phyloP scores from a whole-genome alignment of 331 rosid species.

The Rosa hybrid region DNA sequence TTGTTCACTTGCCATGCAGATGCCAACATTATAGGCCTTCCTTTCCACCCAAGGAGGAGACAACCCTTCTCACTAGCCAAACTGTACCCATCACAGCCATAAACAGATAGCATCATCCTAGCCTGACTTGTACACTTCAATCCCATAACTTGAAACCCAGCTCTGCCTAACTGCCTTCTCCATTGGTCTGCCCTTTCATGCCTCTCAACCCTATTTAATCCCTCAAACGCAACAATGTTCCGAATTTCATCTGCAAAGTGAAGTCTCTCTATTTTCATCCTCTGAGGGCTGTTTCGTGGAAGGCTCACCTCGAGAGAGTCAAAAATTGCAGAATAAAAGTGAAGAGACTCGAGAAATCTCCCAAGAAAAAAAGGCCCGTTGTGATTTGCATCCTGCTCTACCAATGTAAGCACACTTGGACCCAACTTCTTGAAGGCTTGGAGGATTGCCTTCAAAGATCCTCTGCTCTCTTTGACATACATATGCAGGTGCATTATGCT shows the following conservation, averaged over 20 bases:
- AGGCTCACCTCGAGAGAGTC: constrained; percentile 70
- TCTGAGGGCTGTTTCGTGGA: constrained; percentile 47
- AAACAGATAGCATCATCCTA: constrained; percentile 66
- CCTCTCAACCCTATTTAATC: constrained; percentile 60
- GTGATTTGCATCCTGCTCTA: constrained; percentile 82
- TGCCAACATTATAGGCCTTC: constrained; percentile 65
- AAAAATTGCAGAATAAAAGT: constrained; percentile 78
- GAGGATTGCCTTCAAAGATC: constrained; percentile 60
- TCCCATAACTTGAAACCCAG: constrained; percentile 69
- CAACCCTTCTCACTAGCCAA: constrained; percentile 60
- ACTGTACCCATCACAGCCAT: constrained; percentile 72
- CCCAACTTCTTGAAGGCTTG: constrained; percentile 64
- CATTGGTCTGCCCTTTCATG: constrained; percentile 72
- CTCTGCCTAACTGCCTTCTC: constrained; percentile 69
- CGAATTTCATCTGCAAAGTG: constrained; percentile 58
- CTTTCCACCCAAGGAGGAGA: constrained; percentile 81
- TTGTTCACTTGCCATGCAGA: constrained; percentile 72
- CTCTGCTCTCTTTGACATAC: constrained; percentile 69
- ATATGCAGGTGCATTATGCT: constrained; percentile 60
- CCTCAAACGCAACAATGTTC: constrained; percentile 62
- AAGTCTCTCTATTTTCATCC: constrained; percentile 61
- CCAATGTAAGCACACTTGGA: constrained; percentile 55
- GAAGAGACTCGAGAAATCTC: constrained; percentile 70
- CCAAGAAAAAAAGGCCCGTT: constrained; percentile 85
- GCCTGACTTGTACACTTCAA: constrained; percentile 65